Percentiles rank a stretch among this genome's conserved stretches.
These are phyloP conservation scores for Orbilia oligospora DNA, from an alignment of 2,329 filamentous ascomycete species.

Conservation along the genomic window DNA sequence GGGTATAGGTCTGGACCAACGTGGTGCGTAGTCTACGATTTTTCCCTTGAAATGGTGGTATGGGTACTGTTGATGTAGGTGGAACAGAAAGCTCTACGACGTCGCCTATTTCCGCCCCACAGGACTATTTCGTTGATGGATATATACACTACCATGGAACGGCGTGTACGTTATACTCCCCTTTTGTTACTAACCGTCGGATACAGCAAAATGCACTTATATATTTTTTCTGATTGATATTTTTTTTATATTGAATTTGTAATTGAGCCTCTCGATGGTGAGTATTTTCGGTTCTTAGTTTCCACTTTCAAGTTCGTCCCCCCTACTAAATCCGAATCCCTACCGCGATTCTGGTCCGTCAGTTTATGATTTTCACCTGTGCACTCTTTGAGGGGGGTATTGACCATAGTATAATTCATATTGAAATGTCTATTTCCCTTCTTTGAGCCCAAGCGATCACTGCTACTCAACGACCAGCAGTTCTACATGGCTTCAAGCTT, in stretches of 20 bases:
- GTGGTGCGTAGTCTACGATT: slow-evolving; percentile 60
- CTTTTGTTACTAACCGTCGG: slow-evolving; percentile 53
- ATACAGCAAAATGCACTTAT: slow-evolving; percentile 30
- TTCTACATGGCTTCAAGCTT: not conserved
- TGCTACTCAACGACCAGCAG: slow-evolving; percentile 12
- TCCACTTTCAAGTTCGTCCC: not conserved
- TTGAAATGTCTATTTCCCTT: no score
- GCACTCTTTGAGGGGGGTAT: no score
- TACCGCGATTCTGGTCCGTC: not conserved
- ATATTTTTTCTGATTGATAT: not conserved
- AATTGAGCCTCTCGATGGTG: not conserved
- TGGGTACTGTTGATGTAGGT: slow-evolving; percentile 59
- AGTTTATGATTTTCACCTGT: not conserved
- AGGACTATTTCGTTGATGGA: slow-evolving; percentile 22
- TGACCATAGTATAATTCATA: not conserved
- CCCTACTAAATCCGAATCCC: not conserved
- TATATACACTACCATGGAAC: slow-evolving; percentile 5
- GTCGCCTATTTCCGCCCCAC: slow-evolving; percentile 14
- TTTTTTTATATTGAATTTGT: slow-evolving; percentile 5
- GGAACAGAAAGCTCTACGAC: slow-evolving; percentile 56
- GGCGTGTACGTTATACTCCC: slow-evolving; percentile 61
- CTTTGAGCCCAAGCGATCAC: not conserved
- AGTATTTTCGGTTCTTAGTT: not conserved
- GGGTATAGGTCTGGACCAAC: slow-evolving; percentile 18
- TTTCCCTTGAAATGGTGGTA: slow-evolving; percentile 58